Evolutionary conservation across 768 basidiomycete species (phyloP), one percentile per base, ranked within the genome.

Genomic region (Pisolithus albus): DNA sequence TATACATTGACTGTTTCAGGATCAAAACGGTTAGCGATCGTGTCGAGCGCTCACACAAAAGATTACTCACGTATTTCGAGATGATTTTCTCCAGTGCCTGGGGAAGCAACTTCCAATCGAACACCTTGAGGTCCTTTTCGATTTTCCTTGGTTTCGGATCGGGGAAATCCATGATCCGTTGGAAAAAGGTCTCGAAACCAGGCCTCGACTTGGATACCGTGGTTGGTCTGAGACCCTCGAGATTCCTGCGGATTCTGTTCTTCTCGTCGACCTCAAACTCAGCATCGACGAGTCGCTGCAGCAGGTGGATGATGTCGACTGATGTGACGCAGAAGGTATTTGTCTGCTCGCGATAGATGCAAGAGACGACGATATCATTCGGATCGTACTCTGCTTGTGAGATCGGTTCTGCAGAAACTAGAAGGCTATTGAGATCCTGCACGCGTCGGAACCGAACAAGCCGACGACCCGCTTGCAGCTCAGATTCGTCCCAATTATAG

Each of bases 111-210:
- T 72, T 74, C 88, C 88, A 91, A 38, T 82, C 79, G 59, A 91
- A 91, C 7, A 90, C 85, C 65, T 91, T 91, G 62, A 99, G 78
- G 61, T 97, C 92, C 75, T 98, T 97, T 64, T 97, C 95, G 56
- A 98, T 99, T 64, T 93, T 94, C 50, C 95, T 78, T 3, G 95
- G 95, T 65, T 91, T 93, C 7, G 95, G 95, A 42, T 83, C 81
- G 0, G 93, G 90, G 63, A 96, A 95, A 47, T 88, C 83, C 95
- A 99, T 97, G 72, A 99, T 93, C 58, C 84, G 78, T 71, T 88
- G 84, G 77, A 97, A 99, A 67, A 97, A 91, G n/a, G 79, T 75
- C 59, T 89, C 88, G 52, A 80, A 84, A 10, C 83, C 86, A 0
- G 78, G 72, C 58, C 89, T 87, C 64, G 81, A 80, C 72, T 96